phyloP scores from a whole-genome alignment of 345 rosid species.

The Gossypium mustelinum region DNA sequence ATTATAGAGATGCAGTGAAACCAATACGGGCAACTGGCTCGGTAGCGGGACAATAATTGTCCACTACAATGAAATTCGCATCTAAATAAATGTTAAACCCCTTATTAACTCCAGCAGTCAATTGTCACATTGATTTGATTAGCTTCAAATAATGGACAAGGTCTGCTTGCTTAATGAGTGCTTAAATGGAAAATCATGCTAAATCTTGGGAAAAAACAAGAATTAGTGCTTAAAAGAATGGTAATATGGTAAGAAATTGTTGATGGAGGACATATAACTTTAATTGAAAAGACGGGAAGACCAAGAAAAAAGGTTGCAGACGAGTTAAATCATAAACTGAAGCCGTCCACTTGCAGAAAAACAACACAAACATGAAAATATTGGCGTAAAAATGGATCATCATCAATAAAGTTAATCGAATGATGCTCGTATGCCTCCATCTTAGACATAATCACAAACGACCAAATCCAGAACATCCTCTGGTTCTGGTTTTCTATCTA shows the following conservation, averaged over 20 bases:
- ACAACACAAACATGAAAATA: conserved; percentile 2
- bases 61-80: too few species aligned
- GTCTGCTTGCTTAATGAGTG: neutral
- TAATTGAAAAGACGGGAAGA: neutral
- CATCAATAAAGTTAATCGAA: too few species aligned
- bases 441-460: neutral
- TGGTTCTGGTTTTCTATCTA: neutral
- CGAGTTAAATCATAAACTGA: neutral
- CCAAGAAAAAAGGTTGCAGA: neutral
- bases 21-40: too few species aligned
- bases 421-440: too few species aligned
- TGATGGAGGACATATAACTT: neutral
- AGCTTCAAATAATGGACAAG: neutral
- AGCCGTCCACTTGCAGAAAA: too few species aligned
- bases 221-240: neutral
- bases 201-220: neutral
- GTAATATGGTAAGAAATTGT: too few species aligned
- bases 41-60: too few species aligned
- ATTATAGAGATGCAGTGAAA: neutral
- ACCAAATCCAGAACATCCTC: neutral
- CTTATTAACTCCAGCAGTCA: too few species aligned
- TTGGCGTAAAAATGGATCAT: neutral
- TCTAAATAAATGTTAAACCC: too few species aligned
- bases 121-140: neutral
- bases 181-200: neutral